Evolutionary conservation across 306 rosid species (phyloP).

Genomic region (Coriaria nepalensis): DNA sequence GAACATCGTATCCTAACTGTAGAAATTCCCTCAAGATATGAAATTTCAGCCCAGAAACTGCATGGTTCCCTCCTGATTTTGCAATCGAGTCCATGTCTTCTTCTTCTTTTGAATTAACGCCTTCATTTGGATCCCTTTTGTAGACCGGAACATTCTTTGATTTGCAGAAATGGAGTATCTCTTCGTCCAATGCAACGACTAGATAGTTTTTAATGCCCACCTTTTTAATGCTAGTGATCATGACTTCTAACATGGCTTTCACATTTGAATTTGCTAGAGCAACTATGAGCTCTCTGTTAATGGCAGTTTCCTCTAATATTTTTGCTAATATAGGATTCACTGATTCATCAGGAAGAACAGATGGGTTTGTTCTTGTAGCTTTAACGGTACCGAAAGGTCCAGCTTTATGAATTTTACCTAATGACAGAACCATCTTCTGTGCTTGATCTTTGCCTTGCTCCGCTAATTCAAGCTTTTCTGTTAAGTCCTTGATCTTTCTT

Average conservation of each 20-base stretch:
- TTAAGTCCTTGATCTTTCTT: constrained; percentile 51
- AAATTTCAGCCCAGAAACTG: constrained; percentile 69
- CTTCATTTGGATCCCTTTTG: constrained; percentile 55
- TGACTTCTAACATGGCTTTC: constrained; percentile 67
- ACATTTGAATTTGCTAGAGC: constrained; percentile 82
- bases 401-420: constrained; percentile 53
- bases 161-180: constrained; percentile 36
- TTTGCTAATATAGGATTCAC: constrained; percentile 75
- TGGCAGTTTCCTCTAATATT: constrained; percentile 61
- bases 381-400: constrained; percentile 80
- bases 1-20: constrained; percentile 81
- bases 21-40: constrained; percentile 76
- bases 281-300: constrained; percentile 60
- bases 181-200: constrained; percentile 72
- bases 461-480: constrained; percentile 47
- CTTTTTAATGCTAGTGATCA: constrained; percentile 68
- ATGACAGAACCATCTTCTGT: constrained; percentile 59
- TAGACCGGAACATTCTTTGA: constrained; percentile 64
- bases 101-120: constrained; percentile 5
- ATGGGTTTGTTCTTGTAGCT: constrained; percentile 60
- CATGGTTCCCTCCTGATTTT: constrained; percentile 61
- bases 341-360: constrained; percentile 64
- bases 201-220: constrained; percentile 69
- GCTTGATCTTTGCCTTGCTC: constrained; percentile 76
- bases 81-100: constrained; percentile 31